These are phyloP conservation scores for Arctium minus DNA, from an alignment of 129 eudicot genomes.

Conservation along the genomic window DNA sequence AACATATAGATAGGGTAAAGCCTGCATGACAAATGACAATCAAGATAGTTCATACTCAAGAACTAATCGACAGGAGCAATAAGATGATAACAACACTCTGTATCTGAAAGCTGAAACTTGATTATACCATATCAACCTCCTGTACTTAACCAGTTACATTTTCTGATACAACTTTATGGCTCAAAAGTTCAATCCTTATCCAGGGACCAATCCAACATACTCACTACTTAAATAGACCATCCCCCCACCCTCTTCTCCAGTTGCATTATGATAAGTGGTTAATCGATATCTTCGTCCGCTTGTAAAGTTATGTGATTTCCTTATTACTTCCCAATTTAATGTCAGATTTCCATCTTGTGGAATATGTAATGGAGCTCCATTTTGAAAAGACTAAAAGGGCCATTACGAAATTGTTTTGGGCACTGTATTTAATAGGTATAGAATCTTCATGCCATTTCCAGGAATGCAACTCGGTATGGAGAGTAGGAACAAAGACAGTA, in stretches of 20 bases:
- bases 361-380: not conserved
- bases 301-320: not conserved
- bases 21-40: constrained; percentile 47
- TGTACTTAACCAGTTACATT: not conserved
- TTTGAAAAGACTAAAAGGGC: not conserved
- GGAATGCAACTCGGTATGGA: not conserved
- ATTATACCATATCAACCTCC: not conserved
- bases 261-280: not conserved
- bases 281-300: not conserved
- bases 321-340: not conserved
- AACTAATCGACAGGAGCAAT: constrained; percentile 3
- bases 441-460: not conserved
- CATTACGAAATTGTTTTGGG: not conserved
- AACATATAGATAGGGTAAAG: constrained; percentile 81
- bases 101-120: constrained; percentile 4
- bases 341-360: not conserved
- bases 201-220: not conserved
- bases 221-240: not conserved
- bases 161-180: not conserved
- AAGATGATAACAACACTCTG: not conserved
- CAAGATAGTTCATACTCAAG: constrained; percentile 9
- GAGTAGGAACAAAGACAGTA: not conserved
- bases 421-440: not conserved
- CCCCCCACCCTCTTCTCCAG: not conserved
- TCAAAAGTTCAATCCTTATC: not conserved